Evolutionary conservation across 1,284 basidiomycete species (phyloP), one percentile per base, ranked within the genome.

Genomic region (Kwoniella shivajii): DNA sequence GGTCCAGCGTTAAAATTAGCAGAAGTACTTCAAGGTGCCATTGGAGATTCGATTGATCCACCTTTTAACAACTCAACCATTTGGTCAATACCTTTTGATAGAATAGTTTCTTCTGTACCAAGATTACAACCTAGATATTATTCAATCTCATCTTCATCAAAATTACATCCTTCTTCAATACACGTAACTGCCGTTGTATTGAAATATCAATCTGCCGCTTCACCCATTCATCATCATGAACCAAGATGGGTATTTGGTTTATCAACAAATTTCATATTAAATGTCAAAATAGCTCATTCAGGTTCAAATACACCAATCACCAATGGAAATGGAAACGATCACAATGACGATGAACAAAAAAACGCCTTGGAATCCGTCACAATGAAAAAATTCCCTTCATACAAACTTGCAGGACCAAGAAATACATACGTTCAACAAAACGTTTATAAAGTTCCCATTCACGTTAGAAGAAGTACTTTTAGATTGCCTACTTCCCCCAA

Each of bases 61-160:
- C 79, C 76, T 42, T 86, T 89, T 10, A 84, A 6, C 89, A 84
- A 6, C 89, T 89, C 76, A 89, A 88, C 90, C 0, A 74, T 83
- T 11, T 99, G 95, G 95, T 46, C 53, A 10, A 94, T 99, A 68
- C 94, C 95, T 39, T 97, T 99, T 74, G 95, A 99, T 76, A 89
- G 94, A 69, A 88, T 99, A 68, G 87, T 99, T 58, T 95, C 93
- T 4, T 86, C 89, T 50, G 86, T 97, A 50, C 88, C 92, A 34
- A 92, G 95, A 65, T 84, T 99, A 20, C 92, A 96, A 73, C 94
- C 95, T 36, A 88, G 95, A 57, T 99, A 90, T 83, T 99, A 97
- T 80, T 99, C 96, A 39, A 99, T 99, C 78, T 97, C 95, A 14
- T 97, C 93, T 24, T 92, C 89, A 61, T 92, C 96, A 47, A 98